phyloP scores from a whole-genome alignment of 164 flowering plant species.

The Vitis rotundifolia region DNA sequence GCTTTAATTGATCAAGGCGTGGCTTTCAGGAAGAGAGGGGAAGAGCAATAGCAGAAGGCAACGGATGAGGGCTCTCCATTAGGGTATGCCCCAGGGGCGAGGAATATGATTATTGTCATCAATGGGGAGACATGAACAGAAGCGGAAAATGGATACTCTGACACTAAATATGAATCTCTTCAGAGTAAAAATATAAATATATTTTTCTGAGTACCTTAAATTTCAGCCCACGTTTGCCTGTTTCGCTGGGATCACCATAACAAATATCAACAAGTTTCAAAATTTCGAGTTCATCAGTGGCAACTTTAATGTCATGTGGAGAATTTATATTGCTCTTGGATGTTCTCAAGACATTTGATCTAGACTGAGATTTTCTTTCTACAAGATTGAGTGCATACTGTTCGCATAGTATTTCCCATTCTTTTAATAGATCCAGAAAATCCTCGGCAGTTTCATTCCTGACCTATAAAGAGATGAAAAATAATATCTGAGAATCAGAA shows the following conservation, averaged over 20 bases:
- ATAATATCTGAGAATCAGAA: neutral
- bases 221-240: slow-evolving; percentile 58
- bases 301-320: slow-evolving; percentile 18
- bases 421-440: slow-evolving; percentile 70
- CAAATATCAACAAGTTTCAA: slow-evolving; percentile 63
- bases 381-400: slow-evolving; percentile 23
- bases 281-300: slow-evolving; percentile 72
- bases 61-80: no score
- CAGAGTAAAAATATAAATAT: no score
- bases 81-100: no score
- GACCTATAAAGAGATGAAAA: slow-evolving; percentile 42
- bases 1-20: no score
- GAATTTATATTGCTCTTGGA: slow-evolving; percentile 13
- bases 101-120: no score
- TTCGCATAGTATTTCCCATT: slow-evolving; percentile 79
- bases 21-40: no score
- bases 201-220: slow-evolving; percentile 55
- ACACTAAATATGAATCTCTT: no score
- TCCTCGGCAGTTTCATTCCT: slow-evolving; percentile 88
- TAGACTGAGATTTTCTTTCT: slow-evolving; percentile 17
- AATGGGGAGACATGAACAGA: no score
- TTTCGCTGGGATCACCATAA: slow-evolving; percentile 65
- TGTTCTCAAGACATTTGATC: slow-evolving; percentile 15
- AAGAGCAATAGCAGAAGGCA: no score
- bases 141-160: no score